Evolutionary conservation across 768 basidiomycete genomes (phyloP), one percentile per base, ranked within the genome.

Genomic region (Mycena galericulata): DNA sequence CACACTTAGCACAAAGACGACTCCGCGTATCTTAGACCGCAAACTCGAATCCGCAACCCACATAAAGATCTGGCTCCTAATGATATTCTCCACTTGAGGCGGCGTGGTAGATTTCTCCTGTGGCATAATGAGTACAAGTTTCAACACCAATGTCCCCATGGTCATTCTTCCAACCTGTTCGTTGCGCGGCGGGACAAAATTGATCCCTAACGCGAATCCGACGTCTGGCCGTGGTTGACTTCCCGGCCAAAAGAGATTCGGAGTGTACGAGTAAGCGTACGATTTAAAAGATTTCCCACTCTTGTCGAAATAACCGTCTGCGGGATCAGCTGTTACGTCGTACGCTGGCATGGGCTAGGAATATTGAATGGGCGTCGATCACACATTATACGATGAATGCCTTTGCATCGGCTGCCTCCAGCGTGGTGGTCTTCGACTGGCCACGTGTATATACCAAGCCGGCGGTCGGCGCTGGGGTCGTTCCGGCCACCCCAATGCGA

Each of bases 361-460:
- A 11, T 4, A 40, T 12, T n/a, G n/a, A 6, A 38, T 24, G n/a
- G 22, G 30, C 34, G 30, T 20, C 27, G 14, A 4, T 20, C 24
- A 38, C 34, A 20, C 22, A 38, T 1, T 49, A 2, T n/a, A n/a
- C 1, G 50, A 43, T 6, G 17, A 22, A 12, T 41, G 53, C 61
- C 50, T 53, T 32, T 12, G 22, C 34, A 34, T 62, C 61, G 15
- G 14, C 11, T 22, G 61, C 61, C 24, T 62, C 61, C 9, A 62
- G 4, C 7, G 20, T 29, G 14, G 17, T 20, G 24, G 27, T 40
- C 3, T 20, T 32, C 26, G 57, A 46, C 17, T n/a, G 29, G 27
- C 45, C 40, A 46, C 22, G 9, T 20, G 18, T 15, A 24, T 46
- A 47, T 2, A 27, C 6, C 5, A 24, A 30, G 22, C 9, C 7